Evolutionary conservation across 768 basidiomycete species (phyloP).

Genomic region (Cystofilobasidium bisporidii): DNA sequence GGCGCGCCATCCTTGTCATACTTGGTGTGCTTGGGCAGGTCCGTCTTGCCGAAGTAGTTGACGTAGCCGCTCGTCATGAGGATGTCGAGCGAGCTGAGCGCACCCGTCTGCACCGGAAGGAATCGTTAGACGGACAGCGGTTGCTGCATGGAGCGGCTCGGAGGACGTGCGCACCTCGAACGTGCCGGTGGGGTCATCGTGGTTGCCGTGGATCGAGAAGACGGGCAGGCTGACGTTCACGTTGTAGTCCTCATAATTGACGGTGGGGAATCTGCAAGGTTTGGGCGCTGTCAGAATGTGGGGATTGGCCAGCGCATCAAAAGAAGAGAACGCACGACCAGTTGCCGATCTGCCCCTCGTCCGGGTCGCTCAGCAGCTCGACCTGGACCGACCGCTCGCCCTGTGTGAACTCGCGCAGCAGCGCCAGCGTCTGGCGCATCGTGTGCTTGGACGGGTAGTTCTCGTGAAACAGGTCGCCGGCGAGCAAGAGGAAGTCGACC

Average conservation of each 20-base stretch:
- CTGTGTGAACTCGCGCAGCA: conserved; percentile 81
- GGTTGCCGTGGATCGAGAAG: conserved; percentile 98
- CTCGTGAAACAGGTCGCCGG: conserved; percentile 95
- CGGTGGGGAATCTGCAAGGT: conserved; percentile 73
- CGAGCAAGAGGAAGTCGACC: conserved; percentile 93
- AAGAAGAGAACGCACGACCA: conserved; percentile 55
- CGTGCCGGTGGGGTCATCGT: conserved; percentile 96
- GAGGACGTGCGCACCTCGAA: conserved; percentile 55
- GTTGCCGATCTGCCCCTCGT: conserved; percentile 74
- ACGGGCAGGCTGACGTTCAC: conserved; percentile 92
- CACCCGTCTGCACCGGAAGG: conserved; percentile 60
- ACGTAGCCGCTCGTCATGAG: conserved; percentile 86
- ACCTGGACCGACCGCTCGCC: conserved; percentile 79
- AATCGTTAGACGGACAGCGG: neutral
- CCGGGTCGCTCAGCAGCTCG: conserved; percentile 83
- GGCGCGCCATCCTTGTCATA: conserved; percentile 46
- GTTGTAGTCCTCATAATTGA: conserved; percentile 96
- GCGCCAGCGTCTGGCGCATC: conserved; percentile 75
- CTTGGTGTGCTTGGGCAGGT: conserved; percentile 49
- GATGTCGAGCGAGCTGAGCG: conserved; percentile 86
- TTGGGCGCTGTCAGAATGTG: no score
- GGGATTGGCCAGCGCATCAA: neutral
- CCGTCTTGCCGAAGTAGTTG: conserved; percentile 97
- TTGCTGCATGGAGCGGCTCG: neutral
- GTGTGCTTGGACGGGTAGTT: conserved; percentile 87